phyloP scores from a whole-genome alignment of 805 yeast genomes.

The Saturnispora saitoi region DNA sequence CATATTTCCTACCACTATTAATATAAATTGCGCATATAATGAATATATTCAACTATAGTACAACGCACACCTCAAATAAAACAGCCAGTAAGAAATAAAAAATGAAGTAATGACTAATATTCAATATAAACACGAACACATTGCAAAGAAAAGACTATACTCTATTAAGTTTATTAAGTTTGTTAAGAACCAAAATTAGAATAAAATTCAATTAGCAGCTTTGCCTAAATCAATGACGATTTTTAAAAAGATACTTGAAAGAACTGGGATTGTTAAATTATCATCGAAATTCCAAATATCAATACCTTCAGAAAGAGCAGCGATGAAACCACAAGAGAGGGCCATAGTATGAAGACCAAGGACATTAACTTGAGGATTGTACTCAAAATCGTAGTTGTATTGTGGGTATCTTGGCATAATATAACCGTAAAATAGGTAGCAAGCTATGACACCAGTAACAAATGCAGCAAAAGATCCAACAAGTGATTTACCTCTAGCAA shows the following conservation, averaged over 20 bases:
- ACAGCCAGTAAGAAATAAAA: not conserved
- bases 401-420: slow-evolving; percentile 56
- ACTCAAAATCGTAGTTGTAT: slow-evolving; percentile 44
- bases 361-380: slow-evolving; percentile 54
- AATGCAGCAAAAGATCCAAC: slow-evolving; percentile 92
- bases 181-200: not conserved
- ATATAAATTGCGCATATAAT: slow-evolving; percentile 1
- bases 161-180: not conserved
- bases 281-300: slow-evolving; percentile 77
- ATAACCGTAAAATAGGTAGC: slow-evolving; percentile 62
- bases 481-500: slow-evolving; percentile 67
- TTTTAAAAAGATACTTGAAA: slow-evolving; percentile 59
- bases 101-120: not conserved
- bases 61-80: not conserved
- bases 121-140: not conserved
- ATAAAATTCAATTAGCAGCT: not conserved
- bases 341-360: slow-evolving; percentile 48
- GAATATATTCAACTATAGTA: not conserved
- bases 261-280: slow-evolving; percentile 87
- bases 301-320: slow-evolving; percentile 80
- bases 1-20: not conserved
- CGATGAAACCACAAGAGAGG: slow-evolving; percentile 65
- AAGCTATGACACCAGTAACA: slow-evolving; percentile 55
- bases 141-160: not conserved
- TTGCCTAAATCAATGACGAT: slow-evolving; percentile 16